These are phyloP conservation scores for Syncephalastrum contaminatum DNA, from an alignment of 371 early-diverging fungal genomes.

Conservation along the genomic window DNA sequence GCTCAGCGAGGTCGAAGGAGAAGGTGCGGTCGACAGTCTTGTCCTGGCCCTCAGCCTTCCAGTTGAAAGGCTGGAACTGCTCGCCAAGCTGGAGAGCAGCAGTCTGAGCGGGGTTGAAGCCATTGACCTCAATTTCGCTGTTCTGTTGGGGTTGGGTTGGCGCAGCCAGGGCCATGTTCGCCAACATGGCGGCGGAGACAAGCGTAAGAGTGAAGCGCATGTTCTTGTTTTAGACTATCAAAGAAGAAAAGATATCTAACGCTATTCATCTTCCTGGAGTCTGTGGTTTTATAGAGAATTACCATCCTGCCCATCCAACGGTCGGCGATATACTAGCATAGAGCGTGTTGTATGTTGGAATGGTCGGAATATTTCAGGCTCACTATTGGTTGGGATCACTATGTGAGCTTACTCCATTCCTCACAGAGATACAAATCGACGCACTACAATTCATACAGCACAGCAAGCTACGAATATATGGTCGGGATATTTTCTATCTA, in stretches of 20 bases:
- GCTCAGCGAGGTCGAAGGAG: slow-evolving; percentile 23
- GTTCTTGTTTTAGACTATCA: background rate
- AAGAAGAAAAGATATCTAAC: slow-evolving; percentile 5
- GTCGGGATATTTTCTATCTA: slow-evolving; percentile 2
- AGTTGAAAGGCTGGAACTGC: slow-evolving; percentile 28
- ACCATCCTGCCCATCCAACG: no score
- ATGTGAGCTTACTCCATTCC: no score
- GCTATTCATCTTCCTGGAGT: no score
- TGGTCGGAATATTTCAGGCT: slow-evolving; percentile 10
- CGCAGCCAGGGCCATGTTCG: slow-evolving; percentile 25
- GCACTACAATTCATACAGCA: no score
- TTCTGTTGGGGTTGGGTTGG: slow-evolving; percentile 15
- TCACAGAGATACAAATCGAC: no score
- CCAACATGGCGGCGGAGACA: slow-evolving; percentile 33
- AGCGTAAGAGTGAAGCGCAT: slow-evolving; percentile 43
- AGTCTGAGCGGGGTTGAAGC: slow-evolving; percentile 11
- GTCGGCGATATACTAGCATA: no score
- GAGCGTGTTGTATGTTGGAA: slow-evolving; percentile 2
- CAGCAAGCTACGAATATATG: no score
- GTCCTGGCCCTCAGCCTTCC: slow-evolving; percentile 14
- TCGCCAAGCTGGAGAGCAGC: slow-evolving; percentile 17
- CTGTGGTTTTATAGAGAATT: no score
- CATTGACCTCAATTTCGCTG: slow-evolving; percentile 9
- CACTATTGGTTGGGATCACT: no score
- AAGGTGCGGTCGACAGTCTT: slow-evolving; percentile 26